Conservation (phyloP, 345 rosid genomes). For the Psidium friedrichsthalianum region DNA sequence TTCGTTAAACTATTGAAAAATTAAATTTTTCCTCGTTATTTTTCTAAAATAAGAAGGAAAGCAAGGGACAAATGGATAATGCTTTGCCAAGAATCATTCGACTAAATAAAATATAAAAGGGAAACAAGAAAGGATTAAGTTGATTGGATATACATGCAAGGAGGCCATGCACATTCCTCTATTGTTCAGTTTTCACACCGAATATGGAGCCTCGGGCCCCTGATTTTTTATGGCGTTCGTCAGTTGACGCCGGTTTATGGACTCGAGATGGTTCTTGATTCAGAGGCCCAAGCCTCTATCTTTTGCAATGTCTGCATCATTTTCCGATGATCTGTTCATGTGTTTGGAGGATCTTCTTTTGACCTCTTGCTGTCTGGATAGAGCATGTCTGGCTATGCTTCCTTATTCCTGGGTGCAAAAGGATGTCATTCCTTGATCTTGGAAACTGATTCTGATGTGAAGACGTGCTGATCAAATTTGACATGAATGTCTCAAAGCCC, state of each 20-base stretch:
- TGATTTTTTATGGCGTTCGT: not conserved
- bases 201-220: not conserved
- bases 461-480: not conserved
- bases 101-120: no score
- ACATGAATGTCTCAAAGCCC: not conserved
- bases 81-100: no score
- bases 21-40: no score
- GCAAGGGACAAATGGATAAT: no score
- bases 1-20: no score
- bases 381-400: not conserved
- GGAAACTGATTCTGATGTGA: not conserved
- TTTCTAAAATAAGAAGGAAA: no score
- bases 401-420: not conserved
- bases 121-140: no score
- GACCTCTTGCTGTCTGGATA: not conserved
- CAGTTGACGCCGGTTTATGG: not conserved
- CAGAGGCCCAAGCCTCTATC: not conserved
- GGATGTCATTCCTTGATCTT: not conserved
- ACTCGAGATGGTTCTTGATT: not conserved
- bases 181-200: no score
- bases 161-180: no score
- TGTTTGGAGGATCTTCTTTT: not conserved
- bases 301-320: not conserved
- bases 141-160: no score
- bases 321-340: not conserved